Base-by-base conservation (phyloP, 2,329 filamentous ascomycete genomes). In the Pseudogymnoascus sp. region DNA sequence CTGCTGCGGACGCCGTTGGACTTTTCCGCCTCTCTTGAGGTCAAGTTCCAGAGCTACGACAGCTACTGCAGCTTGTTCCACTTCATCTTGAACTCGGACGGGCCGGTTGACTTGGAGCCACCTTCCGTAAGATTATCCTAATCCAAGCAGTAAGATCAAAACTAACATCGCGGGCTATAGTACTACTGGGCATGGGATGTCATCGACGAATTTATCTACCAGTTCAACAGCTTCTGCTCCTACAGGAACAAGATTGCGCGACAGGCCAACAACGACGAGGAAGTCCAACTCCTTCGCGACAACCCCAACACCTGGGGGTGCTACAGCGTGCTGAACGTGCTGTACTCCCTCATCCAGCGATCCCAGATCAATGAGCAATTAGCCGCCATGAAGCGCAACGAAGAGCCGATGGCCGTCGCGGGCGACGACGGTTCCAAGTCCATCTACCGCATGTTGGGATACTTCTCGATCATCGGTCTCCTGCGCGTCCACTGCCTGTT, bases 101-200 rank as follows among this genome's bases (percentile, higher is more conserved):
- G 95, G n/a, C 95, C 95, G 14, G 93, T 99, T 65, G 95, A 99
- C 75, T 83, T 99, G 70, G 95, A 99, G 78, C 90, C 93, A 68
- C 95, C 95, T 70, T 96, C 93, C 76, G 93, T 97, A 83, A 80
- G 90, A 84, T n/a, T 18, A 1, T 38, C 33, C 58, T 11, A 38
- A 40, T 41, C 38, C 23, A 5, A 21, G 33, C n/a, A 38, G 23
- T 18, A 40, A 14, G 33, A 37, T 21, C 35, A 14, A 40, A 38
- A 60, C 58, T 60, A 60, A 60, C 31, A 12, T 38, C 40, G 21
- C 58, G 16, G 49, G 49, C 62, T 58, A 49, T 75, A 97, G 91
- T 96, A 96, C 81, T 97, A 93, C 82, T 99, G 95, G 95, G 95
- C 95, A 43, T 99, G 95, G 95, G 95, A 99, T 77, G 93, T 97